Base-by-base conservation (phyloP, 2,329 filamentous ascomycete species). In the Daldinia eschscholtzii region DNA sequence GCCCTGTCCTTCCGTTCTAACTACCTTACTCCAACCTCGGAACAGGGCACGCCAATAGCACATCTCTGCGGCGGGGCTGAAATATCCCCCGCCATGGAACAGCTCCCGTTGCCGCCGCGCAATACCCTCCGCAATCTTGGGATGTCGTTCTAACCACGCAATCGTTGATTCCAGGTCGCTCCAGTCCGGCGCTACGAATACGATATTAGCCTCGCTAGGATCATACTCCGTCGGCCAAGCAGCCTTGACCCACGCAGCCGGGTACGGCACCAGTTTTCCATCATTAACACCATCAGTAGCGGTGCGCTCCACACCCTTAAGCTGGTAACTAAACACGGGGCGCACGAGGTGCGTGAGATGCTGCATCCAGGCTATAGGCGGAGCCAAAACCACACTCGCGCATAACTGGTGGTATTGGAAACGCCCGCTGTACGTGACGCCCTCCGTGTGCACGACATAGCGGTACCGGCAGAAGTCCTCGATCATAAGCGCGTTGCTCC, bases 41-140 rank as follows among this genome's bases (percentile, higher is more conserved):
- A 87, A 74, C 67, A 85, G 61, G 0, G 80, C 82, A 44, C 85
- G 79, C 85, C 85, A 87, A 77, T 87, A 87, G 70, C 85, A 87
- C 64, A 74, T 77, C 75, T 87, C 85, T 0, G 85, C 84, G n/a
- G 84, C 84, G 13, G 81, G 80, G 65, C 82, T 84, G 52, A 85
- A 76, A 71, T 85, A 84, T 0, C 84, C 85, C 0, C 77, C 79
- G 12, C 76, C 80, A 0, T 79, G 78, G 72, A 83, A 84, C 56
- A 81, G 60, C 13, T 78, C 80, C 58, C 84, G 80, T 78, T 87
- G 85, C 37, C 84, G 76, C 52, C 76, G 68, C 15, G 85, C 85
- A 55, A 87, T 86, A 0, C 81, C 82, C 70, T 80, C 80, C 1
- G 84, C 84, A 3, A 83, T 74, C 1, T 75, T 71, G 0, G 82